phyloP scores from a whole-genome alignment of 1,284 basidiomycete species.

The Meira miltonrushii region DNA sequence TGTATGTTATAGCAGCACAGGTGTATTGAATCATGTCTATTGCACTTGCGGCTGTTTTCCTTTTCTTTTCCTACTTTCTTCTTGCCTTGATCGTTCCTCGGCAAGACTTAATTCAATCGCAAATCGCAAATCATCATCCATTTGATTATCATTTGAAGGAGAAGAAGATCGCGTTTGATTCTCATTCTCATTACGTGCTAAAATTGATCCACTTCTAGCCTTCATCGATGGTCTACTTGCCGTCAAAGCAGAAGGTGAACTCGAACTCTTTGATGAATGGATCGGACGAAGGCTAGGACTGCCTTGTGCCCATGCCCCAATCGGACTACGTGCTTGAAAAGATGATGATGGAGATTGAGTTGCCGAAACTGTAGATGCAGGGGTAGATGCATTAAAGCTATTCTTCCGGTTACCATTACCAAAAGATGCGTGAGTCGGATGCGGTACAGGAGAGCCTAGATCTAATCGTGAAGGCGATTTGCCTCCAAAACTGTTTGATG shows the following conservation, averaged over 20 bases:
- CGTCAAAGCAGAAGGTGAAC: background rate
- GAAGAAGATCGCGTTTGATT: background rate
- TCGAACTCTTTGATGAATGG: background rate
- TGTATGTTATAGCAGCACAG: too few species aligned
- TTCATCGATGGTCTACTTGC: background rate
- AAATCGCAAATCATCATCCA: constrained; percentile 36
- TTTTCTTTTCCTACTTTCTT: too few species aligned
- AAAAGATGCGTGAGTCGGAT: background rate
- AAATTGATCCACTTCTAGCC: too few species aligned
- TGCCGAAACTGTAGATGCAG: background rate
- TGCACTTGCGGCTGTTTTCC: too few species aligned
- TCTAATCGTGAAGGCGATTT: background rate
- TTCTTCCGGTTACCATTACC: background rate
- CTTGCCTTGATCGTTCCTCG: constrained; percentile 25
- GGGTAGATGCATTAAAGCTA: background rate
- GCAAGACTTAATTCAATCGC: constrained; percentile 44
- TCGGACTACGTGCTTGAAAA: background rate
- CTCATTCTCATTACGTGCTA: background rate
- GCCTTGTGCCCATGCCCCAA: constrained; percentile 9
- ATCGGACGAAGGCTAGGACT: background rate
- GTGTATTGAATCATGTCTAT: too few species aligned
- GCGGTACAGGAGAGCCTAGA: constrained; percentile 2
- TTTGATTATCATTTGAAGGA: constrained; percentile 12
- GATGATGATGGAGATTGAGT: background rate
- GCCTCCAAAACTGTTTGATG: background rate